A percentile compares a stretch with the other conserved stretches of the same genome.
These are phyloP conservation scores for Byssoonygena ceratinophila DNA, from an alignment of 2,329 filamentous ascomycete species.

Conservation along the genomic window DNA sequence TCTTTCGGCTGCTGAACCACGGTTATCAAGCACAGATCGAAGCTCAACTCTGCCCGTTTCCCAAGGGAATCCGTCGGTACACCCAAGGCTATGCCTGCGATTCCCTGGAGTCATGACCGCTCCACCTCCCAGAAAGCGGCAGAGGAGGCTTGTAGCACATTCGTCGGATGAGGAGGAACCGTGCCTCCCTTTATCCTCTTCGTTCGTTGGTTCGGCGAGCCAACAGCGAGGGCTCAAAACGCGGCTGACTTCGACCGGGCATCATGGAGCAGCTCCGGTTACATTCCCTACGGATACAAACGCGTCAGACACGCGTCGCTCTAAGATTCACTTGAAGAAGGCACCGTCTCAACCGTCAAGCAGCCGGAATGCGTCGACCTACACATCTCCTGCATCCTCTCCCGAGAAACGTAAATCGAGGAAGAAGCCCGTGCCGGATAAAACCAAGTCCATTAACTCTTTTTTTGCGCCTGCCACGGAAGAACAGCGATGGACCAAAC, in stretches of 20 bases:
- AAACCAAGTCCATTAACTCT: conserved; percentile 31
- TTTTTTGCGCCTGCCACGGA: conserved; percentile 34
- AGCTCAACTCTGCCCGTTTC: not conserved
- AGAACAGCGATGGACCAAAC: conserved; percentile 29
- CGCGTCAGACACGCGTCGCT: not conserved
- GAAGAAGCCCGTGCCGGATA: conserved; percentile 12
- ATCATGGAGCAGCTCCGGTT: not conserved
- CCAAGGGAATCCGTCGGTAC: not conserved
- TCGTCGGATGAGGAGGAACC: conserved; percentile 23
- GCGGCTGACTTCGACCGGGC: not conserved
- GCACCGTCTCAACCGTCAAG: not conserved
- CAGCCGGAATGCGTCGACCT: not conserved
- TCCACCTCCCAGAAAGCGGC: conserved; percentile 29
- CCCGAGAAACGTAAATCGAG: conserved; percentile 25
- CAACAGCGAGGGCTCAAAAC: not conserved
- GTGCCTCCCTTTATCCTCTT: conserved; percentile 6
- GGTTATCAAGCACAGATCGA: not conserved
- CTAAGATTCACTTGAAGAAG: not conserved
- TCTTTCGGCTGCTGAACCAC: too few relatives aligned
- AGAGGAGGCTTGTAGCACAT: conserved; percentile 25
- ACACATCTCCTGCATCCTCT: conserved; percentile 22
- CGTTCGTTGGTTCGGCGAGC: not conserved
- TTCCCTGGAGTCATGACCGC: conserved; percentile 25
- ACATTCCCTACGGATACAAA: not conserved
- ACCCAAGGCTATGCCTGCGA: not conserved